phyloP scores from a whole-genome alignment of 345 rosid species.

The Carallia pectinifolia region DNA sequence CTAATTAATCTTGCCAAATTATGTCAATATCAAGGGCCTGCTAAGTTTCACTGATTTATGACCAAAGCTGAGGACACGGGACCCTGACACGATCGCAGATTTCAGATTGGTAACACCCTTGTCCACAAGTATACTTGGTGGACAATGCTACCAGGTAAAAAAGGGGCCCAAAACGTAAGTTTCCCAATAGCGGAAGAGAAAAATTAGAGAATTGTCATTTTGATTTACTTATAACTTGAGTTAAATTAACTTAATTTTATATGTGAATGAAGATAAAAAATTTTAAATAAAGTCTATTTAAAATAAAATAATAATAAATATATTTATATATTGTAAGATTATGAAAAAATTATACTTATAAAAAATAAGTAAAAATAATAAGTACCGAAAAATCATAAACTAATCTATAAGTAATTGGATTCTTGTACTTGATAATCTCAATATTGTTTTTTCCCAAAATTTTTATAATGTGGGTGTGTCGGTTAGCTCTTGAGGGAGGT shows the following conservation, averaged over 20 bases:
- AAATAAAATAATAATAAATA: too few relatives aligned
- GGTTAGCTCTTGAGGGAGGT: not conserved
- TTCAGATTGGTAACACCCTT: constrained; percentile 6
- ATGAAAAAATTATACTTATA: too few relatives aligned
- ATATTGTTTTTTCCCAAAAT: not conserved
- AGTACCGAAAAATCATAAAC: too few relatives aligned
- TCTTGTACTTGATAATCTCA: not conserved
- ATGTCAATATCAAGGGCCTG: constrained; percentile 23
- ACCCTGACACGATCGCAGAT: constrained; percentile 1
- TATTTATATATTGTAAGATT: too few relatives aligned
- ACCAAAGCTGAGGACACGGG: not conserved
- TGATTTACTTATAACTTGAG: too few relatives aligned
- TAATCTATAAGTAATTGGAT: not conserved
- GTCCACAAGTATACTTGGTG: not conserved
- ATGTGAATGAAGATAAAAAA: too few relatives aligned
- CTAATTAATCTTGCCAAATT: too few relatives aligned
- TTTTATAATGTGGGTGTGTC: not conserved
- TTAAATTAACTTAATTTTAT: too few relatives aligned
- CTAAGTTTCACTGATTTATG: not conserved
- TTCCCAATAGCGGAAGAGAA: not conserved
- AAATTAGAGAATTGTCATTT: not conserved
- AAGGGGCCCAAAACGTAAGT: constrained; percentile 1
- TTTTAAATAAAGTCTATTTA: too few relatives aligned
- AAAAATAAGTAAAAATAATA: too few relatives aligned
- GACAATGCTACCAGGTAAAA: not conserved